Percentiles rank a stretch among this genome's conserved stretches.
These are phyloP conservation scores for Camellia sinensis DNA, from an alignment of 148 eudicot species.

Conservation along the genomic window DNA sequence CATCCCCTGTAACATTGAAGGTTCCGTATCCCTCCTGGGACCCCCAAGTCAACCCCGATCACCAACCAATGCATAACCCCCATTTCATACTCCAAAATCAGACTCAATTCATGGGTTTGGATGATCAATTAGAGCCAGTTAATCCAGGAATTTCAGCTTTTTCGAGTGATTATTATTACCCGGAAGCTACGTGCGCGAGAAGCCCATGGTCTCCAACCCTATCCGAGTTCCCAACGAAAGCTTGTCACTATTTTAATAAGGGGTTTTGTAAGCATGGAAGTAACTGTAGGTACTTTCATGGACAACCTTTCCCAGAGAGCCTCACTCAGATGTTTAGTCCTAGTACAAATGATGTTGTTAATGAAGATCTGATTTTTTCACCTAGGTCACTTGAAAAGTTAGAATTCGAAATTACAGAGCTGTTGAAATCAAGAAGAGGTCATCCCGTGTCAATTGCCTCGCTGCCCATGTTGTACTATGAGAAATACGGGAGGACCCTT, in stretches of 20 bases:
- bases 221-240: slow-evolving; percentile 57
- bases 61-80: slow-evolving; percentile 20
- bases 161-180: slow-evolving; percentile 34
- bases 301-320: slow-evolving; percentile 35
- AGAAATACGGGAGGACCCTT: slow-evolving; percentile 47
- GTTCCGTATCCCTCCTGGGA: slow-evolving; percentile 39
- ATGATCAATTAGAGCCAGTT: slow-evolving; percentile 42
- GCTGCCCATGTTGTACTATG: slow-evolving; percentile 51
- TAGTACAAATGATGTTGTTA: slow-evolving; percentile 32
- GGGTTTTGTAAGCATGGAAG: slow-evolving; percentile 85
- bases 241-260: slow-evolving; percentile 70
- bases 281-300: slow-evolving; percentile 71
- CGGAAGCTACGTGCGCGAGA: slow-evolving; percentile 40
- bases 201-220: slow-evolving; percentile 33
- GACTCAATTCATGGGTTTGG: slow-evolving; percentile 32
- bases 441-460: slow-evolving; percentile 53
- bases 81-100: slow-evolving; percentile 32
- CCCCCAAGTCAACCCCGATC: slow-evolving; percentile 27
- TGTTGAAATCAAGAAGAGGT: slow-evolving; percentile 46
- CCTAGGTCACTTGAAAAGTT: slow-evolving; percentile 47
- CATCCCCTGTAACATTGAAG: slow-evolving; percentile 28
- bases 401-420: slow-evolving; percentile 50
- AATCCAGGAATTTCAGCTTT: slow-evolving; percentile 24
- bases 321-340: slow-evolving; percentile 30
- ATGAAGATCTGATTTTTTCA: slow-evolving; percentile 46